These are phyloP conservation scores for Vigna nakashimae DNA, from an alignment of 306 rosid genomes.

Conservation along the genomic window DNA sequence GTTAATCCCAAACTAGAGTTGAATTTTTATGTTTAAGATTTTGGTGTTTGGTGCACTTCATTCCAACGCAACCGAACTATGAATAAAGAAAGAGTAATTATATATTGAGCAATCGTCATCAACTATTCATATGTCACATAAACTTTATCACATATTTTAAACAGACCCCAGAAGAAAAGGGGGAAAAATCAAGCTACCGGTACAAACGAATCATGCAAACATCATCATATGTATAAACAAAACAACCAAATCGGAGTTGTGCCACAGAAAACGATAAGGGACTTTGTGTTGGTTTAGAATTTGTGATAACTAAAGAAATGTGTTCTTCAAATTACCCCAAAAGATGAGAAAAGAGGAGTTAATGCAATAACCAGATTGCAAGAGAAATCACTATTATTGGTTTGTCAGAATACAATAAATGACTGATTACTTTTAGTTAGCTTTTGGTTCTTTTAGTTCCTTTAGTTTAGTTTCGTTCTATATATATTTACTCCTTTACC, in stretches of 20 bases:
- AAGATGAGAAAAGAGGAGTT: neutral
- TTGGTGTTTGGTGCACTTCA: neutral
- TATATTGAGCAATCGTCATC: no score
- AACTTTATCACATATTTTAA: no score
- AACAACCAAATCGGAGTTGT: neutral
- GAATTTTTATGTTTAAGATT: neutral
- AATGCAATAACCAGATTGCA: neutral
- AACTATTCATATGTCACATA: no score
- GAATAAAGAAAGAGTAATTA: neutral
- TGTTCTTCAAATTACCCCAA: neutral
- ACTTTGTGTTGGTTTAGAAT: neutral
- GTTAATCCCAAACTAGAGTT: neutral
- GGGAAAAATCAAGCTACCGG: neutral
- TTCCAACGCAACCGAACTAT: neutral
- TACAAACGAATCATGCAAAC: neutral
- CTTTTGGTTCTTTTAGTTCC: no score
- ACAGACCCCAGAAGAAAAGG: neutral
- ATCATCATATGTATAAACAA: slow-evolving; percentile 7
- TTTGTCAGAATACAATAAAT: no score
- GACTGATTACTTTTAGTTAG: no score
- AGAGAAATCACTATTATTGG: neutral
- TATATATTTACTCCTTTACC: no score
- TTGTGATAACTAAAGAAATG: neutral
- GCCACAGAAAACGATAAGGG: neutral
- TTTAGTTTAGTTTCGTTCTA: no score